Evolutionary conservation across 1,139 yeast genomes (phyloP).

Genomic region (Taphrina sp.): DNA sequence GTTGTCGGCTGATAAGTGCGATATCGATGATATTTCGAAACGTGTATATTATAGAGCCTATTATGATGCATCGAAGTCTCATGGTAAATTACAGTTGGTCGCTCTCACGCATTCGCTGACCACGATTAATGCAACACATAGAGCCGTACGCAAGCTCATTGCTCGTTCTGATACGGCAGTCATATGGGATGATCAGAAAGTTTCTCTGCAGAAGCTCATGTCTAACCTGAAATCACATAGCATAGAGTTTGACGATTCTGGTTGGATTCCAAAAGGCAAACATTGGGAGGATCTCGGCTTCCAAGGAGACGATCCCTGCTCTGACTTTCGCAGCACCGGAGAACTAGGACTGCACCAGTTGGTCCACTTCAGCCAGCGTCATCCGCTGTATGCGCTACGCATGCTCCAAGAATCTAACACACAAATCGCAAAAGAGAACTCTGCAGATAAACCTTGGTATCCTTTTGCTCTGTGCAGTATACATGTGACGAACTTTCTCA

Average conservation of each 20-base stretch:
- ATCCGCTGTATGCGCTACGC: conserved; percentile 21
- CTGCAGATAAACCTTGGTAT: conserved; percentile 23
- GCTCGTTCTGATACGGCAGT: not conserved
- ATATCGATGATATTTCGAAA: not conserved
- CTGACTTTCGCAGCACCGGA: conserved; percentile 25
- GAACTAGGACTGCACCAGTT: conserved; percentile 20
- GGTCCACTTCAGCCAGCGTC: conserved; percentile 8
- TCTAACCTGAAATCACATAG: not conserved
- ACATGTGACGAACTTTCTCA: conserved; percentile 11
- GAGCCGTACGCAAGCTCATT: not conserved
- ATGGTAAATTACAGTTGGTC: not conserved
- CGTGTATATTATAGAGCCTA: conserved; percentile 2
- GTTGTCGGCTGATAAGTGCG: not conserved
- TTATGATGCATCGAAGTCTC: conserved; percentile 2
- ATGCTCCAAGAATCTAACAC: conserved; percentile 26
- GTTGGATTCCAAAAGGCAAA: not conserved
- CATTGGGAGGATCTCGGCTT: conserved; percentile 21
- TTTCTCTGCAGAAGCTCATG: not conserved
- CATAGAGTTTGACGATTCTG: not conserved
- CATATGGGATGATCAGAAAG: not conserved
- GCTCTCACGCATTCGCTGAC: not conserved
- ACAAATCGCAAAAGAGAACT: not conserved
- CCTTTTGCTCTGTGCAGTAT: conserved; percentile 28
- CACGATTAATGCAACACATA: conserved; percentile 3
- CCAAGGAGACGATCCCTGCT: conserved; percentile 28